Conservation (phyloP, 2,329 filamentous ascomycete genomes). For the Aspergillus uvarum region DNA sequence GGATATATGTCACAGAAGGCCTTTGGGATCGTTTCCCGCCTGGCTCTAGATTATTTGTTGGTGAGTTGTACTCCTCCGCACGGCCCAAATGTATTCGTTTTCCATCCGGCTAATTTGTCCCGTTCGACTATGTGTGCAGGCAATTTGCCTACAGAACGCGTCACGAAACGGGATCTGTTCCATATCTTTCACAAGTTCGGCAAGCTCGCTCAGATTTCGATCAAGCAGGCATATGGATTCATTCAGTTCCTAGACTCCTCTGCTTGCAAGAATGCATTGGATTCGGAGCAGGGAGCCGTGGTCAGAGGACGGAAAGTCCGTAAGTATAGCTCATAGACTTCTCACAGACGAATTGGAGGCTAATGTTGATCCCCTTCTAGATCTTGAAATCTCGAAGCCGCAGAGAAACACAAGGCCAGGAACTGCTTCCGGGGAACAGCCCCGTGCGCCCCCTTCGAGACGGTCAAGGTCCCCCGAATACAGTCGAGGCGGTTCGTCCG, state of each 20-base stretch:
- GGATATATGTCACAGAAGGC: conserved; percentile 53
- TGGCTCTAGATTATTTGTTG: conserved; percentile 52
- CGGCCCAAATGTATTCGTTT: not conserved
- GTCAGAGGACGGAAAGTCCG: conserved; percentile 91
- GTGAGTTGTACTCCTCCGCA: conserved; percentile 30
- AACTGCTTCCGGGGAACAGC: conserved; percentile 39
- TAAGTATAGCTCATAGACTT: conserved; percentile 50
- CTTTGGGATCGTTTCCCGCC: conserved; percentile 53
- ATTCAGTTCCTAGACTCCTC: conserved; percentile 82
- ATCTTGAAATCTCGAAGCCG: conserved; percentile 67
- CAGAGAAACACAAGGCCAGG: conserved; percentile 72
- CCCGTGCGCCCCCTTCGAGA: conserved; percentile 44
- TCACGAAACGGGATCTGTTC: conserved; percentile 91
- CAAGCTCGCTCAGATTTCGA: conserved; percentile 86
- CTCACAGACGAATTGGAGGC: conserved; percentile 14
- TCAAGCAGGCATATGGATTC: conserved; percentile 96
- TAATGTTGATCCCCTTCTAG: conserved; percentile 13
- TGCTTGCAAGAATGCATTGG: conserved; percentile 73
- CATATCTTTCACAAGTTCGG: conserved; percentile 85
- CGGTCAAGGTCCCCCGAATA: conserved; percentile 66
- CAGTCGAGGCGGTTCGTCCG: conserved; percentile 41
- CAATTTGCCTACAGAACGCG: conserved; percentile 88
- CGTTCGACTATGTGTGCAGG: conserved; percentile 50
- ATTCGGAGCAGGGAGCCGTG: conserved; percentile 74
- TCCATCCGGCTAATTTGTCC: conserved; percentile 9